Conservation (phyloP, 129 eudicot species). For the Escallonia rubra region DNA sequence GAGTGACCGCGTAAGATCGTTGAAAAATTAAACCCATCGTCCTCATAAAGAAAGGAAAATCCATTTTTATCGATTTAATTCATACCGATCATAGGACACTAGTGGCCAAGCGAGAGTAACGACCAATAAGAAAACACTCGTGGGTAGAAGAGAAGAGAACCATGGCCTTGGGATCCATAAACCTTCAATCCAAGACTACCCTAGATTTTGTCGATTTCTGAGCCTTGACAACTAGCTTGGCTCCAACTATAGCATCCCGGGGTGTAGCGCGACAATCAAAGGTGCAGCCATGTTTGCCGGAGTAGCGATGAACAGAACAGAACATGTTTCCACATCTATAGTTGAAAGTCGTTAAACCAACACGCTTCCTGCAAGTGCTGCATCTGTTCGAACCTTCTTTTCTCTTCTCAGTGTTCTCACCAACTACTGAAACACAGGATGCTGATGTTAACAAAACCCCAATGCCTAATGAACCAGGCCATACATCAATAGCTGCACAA, state of each 20-base stretch:
- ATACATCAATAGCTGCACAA: background rate
- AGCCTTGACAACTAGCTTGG: conserved; percentile 70
- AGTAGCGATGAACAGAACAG: conserved; percentile 67
- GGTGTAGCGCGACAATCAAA: conserved; percentile 67
- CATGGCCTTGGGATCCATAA: conserved; percentile 5
- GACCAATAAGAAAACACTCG: conserved; percentile 7
- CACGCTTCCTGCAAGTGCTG: conserved; percentile 56
- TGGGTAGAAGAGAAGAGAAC: conserved; percentile 21
- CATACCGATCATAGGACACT: too few species aligned
- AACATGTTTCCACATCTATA: conserved; percentile 66
- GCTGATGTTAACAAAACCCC: conserved; percentile 24
- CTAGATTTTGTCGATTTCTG: conserved; percentile 64
- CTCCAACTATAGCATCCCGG: conserved; percentile 62
- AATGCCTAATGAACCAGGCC: conserved; percentile 23
- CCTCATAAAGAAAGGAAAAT: too few species aligned
- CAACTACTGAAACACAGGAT: conserved; percentile 20
- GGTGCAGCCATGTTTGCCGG: conserved; percentile 70
- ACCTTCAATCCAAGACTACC: background rate
- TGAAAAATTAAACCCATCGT: too few species aligned
- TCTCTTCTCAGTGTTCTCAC: conserved; percentile 34
- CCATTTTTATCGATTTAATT: too few species aligned
- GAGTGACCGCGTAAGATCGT: too few species aligned
- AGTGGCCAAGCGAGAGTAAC: too few species aligned
- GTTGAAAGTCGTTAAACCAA: conserved; percentile 63
- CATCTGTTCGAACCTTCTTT: conserved; percentile 49